Evolutionary conservation across 495 filamentous ascomycete species (phyloP), one percentile per base, ranked within the genome.

Genomic region (Pyronema domesticum): DNA sequence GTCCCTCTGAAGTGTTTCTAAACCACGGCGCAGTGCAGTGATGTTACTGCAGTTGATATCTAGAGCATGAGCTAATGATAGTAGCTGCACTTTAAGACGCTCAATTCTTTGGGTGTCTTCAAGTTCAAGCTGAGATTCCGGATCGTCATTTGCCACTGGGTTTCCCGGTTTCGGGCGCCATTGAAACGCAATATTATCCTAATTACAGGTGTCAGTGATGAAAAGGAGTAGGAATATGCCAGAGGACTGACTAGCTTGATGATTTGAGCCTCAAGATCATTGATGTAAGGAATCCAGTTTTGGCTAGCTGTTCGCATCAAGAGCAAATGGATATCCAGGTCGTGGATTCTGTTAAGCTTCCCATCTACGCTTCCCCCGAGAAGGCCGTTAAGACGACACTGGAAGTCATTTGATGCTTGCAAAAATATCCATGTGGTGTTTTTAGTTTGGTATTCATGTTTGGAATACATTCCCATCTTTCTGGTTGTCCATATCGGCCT

Each of bases 261-360:
- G 47, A 62, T 59, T 4, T 61, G 35, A 0, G 33, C 15, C 3
- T 62, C 63, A 10, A 66, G 46, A 17, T 52, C 18, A 42, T 60
- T 60, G 11, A 66, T 59, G 48, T 60, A 66, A 39, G 56, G 55
- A 6, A 48, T 56, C 63, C 63, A 66, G 43, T 60, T 57, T 8
- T 60, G 54, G 10, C 54, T 15, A 19, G 64, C 64, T 19, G 52
- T 44, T 11, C 42, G 40, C 17, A 66, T 56, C 9, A 52, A 19
- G 9, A 62, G 33, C 0, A 58, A 10, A n/a, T 65, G 62, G 6
- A 65, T 53, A 7, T 57, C 55, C 7, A 55, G 57, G 19, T 60
- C 50, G n/a, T 57, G 55, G 34, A 37, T 45, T 14, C 33, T 54
- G 4, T 47, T 18, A 6, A 18, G 40, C 17, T 19, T 47, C 34